Percentiles rank a stretch among this genome's conserved stretches.
Evolutionary conservation across 1,139 yeast species (phyloP).

Genomic region (Blastobotrys apis): DNA sequence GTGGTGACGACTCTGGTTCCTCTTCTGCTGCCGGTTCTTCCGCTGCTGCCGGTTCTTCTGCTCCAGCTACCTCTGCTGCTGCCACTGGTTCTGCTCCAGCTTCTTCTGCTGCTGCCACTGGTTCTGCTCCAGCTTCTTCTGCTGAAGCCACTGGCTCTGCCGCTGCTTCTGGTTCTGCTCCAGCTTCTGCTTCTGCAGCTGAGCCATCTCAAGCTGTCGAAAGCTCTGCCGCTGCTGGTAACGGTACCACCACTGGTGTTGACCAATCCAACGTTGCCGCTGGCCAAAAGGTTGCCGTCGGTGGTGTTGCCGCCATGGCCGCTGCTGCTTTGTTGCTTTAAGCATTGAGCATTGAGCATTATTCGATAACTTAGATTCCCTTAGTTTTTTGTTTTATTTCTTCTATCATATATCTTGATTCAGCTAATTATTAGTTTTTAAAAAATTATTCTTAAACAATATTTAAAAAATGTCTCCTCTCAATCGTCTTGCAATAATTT

Average conservation of each 20-base stretch:
- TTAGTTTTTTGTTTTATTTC: not conserved
- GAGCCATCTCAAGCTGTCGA: not conserved
- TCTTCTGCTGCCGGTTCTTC: constrained; percentile 1
- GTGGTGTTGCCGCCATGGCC: constrained; percentile 12
- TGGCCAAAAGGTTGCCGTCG: constrained; percentile 8
- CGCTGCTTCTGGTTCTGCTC: constrained; percentile 1
- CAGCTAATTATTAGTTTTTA: too few relatives aligned
- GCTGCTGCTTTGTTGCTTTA: constrained; percentile 10
- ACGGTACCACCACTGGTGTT: not conserved
- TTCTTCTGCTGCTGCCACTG: not conserved
- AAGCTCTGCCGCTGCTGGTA: constrained; percentile 2
- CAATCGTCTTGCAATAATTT: too few relatives aligned
- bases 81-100: constrained; percentile 6
- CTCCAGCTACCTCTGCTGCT: constrained; percentile 4
- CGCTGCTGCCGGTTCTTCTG: constrained; percentile 1
- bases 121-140: constrained; percentile 2
- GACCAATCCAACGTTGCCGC: constrained; percentile 9
- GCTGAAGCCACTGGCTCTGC: not conserved
- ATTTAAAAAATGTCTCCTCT: too few relatives aligned
- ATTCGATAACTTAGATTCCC: not conserved
- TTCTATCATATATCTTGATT: not conserved
- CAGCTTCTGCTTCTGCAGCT: not conserved
- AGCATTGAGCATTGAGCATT: too few relatives aligned
- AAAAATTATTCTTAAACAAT: too few relatives aligned
- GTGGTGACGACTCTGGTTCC: not conserved